Conservation (phyloP, 1,284 basidiomycete genomes). For the Apiotrichum porosum region DNA sequence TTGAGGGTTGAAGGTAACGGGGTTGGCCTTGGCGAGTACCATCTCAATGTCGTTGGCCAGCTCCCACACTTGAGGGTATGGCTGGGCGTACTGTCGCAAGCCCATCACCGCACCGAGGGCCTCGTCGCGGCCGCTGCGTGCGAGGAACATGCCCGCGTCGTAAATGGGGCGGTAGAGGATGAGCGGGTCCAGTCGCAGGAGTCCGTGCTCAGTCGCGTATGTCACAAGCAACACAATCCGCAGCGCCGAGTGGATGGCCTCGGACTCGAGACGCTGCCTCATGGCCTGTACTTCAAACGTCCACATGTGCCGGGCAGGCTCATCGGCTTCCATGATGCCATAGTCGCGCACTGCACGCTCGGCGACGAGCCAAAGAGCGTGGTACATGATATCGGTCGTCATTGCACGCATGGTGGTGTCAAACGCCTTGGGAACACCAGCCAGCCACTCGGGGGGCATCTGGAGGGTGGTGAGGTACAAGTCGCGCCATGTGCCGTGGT, state of each 20-base stretch:
- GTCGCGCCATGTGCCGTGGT: constrained; percentile 70
- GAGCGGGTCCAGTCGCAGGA: constrained; percentile 58
- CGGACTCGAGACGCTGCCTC: constrained; percentile 66
- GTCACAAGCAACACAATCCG: constrained; percentile 71
- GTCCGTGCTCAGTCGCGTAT: constrained; percentile 74
- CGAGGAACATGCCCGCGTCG: constrained; percentile 74
- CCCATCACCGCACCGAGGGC: constrained; percentile 74
- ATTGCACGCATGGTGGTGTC: constrained; percentile 69
- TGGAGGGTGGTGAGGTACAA: constrained; percentile 71
- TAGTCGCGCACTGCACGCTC: constrained; percentile 63
- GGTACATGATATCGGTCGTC: constrained; percentile 80
- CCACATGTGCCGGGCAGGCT: constrained; percentile 11
- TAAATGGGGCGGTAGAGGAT: constrained; percentile 77
- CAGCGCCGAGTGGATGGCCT: constrained; percentile 75
- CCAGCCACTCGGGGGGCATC: constrained; percentile 70
- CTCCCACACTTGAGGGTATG: constrained; percentile 70
- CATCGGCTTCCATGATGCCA: constrained; percentile 61
- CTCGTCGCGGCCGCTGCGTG: constrained; percentile 72
- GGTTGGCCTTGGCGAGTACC: constrained; percentile 3
- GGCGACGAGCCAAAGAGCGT: constrained; percentile 67
- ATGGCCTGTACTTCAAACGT: constrained; percentile 57
- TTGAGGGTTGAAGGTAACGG: too few relatives aligned
- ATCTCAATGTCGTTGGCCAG: constrained; percentile 58
- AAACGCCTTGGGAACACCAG: constrained; percentile 56
- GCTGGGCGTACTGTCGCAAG: constrained; percentile 69